Conservation (phyloP, 2,329 filamentous ascomycete genomes). For the Nemania abortiva region DNA sequence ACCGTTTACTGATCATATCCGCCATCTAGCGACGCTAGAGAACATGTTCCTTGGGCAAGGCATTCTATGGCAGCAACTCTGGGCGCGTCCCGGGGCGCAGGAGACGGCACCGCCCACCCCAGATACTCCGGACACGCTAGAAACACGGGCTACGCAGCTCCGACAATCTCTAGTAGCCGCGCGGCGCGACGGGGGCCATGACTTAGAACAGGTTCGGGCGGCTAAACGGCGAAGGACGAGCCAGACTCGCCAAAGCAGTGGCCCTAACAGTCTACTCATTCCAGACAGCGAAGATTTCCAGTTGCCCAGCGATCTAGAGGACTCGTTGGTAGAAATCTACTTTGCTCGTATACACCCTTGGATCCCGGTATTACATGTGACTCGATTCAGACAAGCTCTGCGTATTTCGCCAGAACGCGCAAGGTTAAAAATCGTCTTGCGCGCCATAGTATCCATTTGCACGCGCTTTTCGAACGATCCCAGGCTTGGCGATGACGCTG, state of each 20-base stretch:
- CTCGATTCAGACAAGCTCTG: constrained; percentile 48
- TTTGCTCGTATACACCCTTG: constrained; percentile 57
- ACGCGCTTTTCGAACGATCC: constrained; percentile 50
- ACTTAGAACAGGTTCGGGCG: no score
- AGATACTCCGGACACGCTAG: no score
- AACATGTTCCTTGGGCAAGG: constrained; percentile 57
- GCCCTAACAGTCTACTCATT: background rate
- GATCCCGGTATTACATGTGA: constrained; percentile 55
- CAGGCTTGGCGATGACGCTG: constrained; percentile 39
- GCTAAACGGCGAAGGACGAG: background rate
- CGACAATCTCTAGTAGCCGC: no score
- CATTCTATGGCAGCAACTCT: constrained; percentile 50
- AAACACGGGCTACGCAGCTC: no score
- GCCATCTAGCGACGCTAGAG: constrained; percentile 47
- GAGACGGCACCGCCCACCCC: no score
- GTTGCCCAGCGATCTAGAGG: constrained; percentile 51
- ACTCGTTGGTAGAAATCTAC: constrained; percentile 52
- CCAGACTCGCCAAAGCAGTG: no score
- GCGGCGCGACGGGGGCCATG: no score
- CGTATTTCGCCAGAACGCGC: constrained; percentile 41
- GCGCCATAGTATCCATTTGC: constrained; percentile 51
- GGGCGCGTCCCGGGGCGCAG: background rate
- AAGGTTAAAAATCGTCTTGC: constrained; percentile 50
- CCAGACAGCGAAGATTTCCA: constrained; percentile 27
- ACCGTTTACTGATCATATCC: constrained; percentile 20